These are phyloP conservation scores for Vitis hybrid DNA, from an alignment of 177 flowering plant species.

Conservation along the genomic window DNA sequence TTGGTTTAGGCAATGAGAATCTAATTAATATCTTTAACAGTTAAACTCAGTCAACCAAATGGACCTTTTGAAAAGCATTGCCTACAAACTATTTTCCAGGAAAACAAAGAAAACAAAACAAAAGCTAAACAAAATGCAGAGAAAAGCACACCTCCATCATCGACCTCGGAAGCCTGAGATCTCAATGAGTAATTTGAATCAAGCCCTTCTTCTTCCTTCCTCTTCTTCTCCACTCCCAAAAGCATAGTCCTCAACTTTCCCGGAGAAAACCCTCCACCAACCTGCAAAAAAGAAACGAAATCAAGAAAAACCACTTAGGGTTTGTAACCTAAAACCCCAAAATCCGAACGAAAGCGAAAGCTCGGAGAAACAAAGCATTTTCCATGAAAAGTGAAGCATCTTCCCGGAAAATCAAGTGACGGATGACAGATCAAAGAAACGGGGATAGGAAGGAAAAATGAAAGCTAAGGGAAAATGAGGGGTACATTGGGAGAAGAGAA, in stretches of 20 bases:
- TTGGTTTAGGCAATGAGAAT: too few species aligned
- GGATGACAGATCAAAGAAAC: not conserved
- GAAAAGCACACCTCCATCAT: conserved; percentile 41
- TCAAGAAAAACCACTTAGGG: not conserved
- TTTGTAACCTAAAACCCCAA: not conserved
- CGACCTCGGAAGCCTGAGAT: conserved; percentile 42
- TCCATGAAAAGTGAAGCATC: not conserved
- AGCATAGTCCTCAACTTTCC: conserved; percentile 71
- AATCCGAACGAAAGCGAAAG: not conserved
- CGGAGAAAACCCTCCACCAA: conserved; percentile 71
- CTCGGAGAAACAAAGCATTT: conserved; percentile 19
- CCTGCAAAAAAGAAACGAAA: not conserved
- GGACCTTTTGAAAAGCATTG: too few species aligned
- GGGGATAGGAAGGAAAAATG: not conserved
- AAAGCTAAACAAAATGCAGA: not conserved
- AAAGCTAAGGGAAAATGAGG: not conserved
- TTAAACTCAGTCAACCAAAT: too few species aligned
- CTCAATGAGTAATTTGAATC: conserved; percentile 46
- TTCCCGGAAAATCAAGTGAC: not conserved
- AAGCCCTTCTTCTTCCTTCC: conserved; percentile 50
- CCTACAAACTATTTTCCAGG: too few species aligned
- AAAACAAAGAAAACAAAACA: not conserved
- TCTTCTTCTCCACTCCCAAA: conserved; percentile 67
- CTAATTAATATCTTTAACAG: too few species aligned
- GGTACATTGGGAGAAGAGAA: conserved; percentile 9